A percentile compares a stretch with the other conserved stretches of the same genome.
Conservation (phyloP, 495 filamentous ascomycete genomes). For the Penicillium malachiteum region DNA sequence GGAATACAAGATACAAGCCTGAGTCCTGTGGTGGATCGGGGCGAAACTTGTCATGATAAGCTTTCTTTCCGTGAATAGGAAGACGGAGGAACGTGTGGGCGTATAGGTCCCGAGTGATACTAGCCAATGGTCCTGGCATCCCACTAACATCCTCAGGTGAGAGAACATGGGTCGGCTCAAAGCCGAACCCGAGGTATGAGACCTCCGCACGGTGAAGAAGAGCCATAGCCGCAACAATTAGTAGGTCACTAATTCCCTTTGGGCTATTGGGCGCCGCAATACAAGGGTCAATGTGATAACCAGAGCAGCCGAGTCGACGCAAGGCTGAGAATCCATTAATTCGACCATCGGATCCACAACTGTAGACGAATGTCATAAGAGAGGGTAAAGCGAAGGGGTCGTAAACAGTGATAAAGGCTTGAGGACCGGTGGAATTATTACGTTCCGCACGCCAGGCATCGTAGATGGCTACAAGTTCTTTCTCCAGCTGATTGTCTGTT, state of each 20-base stretch:
- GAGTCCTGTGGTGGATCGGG: constrained; percentile 35
- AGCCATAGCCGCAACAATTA: constrained; percentile 39
- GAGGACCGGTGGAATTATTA: constrained; percentile 26
- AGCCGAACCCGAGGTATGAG: constrained; percentile 41
- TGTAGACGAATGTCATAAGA: constrained; percentile 47
- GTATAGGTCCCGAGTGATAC: constrained; percentile 31
- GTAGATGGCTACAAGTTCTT: constrained; percentile 36
- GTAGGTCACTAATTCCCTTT: constrained; percentile 40
- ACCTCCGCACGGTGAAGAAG: constrained; percentile 28
- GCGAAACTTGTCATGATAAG: constrained; percentile 42
- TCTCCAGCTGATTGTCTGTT: constrained; percentile 27
- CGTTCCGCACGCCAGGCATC: constrained; percentile 38
- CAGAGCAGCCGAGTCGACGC: constrained; percentile 33
- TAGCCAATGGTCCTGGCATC: constrained; percentile 23
- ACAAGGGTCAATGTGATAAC: constrained; percentile 47
- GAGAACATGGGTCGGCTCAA: constrained; percentile 35
- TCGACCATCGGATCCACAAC: constrained; percentile 24
- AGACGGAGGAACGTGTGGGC: constrained; percentile 29
- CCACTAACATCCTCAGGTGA: constrained; percentile 26
- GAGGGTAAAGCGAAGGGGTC: constrained; percentile 40
- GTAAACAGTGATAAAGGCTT: constrained; percentile 46
- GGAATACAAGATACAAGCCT: constrained; percentile 37
- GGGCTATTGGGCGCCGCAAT: constrained; percentile 36
- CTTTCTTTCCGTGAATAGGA: constrained; percentile 42
- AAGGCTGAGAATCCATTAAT: constrained; percentile 43